A percentile compares a stretch with the other conserved stretches of the same genome.
These are phyloP conservation scores for Sugiyamaella pinicola DNA, from an alignment of 1,139 yeast genomes.

Conservation along the genomic window DNA sequence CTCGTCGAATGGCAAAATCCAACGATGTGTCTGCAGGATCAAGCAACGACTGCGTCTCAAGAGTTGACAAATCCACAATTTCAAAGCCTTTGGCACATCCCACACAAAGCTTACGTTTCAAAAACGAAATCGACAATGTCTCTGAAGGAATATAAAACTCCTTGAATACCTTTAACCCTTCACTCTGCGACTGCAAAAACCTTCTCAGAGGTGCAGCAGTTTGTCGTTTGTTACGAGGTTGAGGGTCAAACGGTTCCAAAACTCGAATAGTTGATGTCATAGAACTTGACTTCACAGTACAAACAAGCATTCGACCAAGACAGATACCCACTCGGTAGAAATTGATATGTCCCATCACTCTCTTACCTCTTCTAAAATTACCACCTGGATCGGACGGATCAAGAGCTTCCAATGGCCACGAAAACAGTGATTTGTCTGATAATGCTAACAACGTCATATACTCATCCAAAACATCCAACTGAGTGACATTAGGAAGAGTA, in stretches of 20 bases:
- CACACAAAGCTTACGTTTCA: conserved; percentile 85
- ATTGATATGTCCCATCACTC: conserved; percentile 78
- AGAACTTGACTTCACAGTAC: conserved; percentile 81
- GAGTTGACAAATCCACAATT: conserved; percentile 77
- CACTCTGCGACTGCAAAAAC: conserved; percentile 47
- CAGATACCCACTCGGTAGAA: conserved; percentile 94
- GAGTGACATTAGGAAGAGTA: conserved; percentile 76
- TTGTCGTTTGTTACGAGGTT: conserved; percentile 43
- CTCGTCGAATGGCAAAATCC: conserved; percentile 90
- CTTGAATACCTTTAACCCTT: conserved; percentile 66
- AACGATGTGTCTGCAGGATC: conserved; percentile 97
- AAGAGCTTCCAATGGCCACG: conserved; percentile 81
- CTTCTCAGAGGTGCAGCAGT: conserved; percentile 53
- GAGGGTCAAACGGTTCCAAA: conserved; percentile 77
- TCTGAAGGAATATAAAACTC: conserved; percentile 85
- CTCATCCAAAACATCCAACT: conserved; percentile 89
- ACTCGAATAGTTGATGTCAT: conserved; percentile 77
- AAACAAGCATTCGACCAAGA: conserved; percentile 82
- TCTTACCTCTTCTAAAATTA: conserved; percentile 74
- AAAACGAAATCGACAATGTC: conserved; percentile 86
- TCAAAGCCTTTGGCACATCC: conserved; percentile 98
- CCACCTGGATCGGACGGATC: conserved; percentile 57
- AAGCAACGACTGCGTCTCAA: conserved; percentile 71
- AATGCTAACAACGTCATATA: conserved; percentile 81
- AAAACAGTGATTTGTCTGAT: conserved; percentile 78